Evolutionary conservation across 2,329 filamentous ascomycete genomes (phyloP), one percentile per base, ranked within the genome.

Genomic region (Atkinsonella texensis): DNA sequence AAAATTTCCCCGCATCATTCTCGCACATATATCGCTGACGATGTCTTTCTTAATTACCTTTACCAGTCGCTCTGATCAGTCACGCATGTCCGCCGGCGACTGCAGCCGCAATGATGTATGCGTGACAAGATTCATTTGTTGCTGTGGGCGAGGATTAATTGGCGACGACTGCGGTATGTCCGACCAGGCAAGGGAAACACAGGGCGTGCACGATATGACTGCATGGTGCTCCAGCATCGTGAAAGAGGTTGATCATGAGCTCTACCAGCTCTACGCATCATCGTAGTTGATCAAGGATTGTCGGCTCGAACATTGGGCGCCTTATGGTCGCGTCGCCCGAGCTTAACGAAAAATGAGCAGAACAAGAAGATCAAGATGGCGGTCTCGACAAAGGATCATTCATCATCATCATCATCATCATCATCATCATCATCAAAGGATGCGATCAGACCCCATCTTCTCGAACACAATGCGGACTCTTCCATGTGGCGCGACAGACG

Each of bases 141-240:
- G 33, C 1, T 66, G 63, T 39, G 73, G 75, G 46, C 55, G 66
- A 0, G 73, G 74, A 11, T 76, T 74, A 73, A 64, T 61, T 15
- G 66, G 63, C 0, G 52, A 57, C 1, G 70, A 74, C 55, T 76
- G 74, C 51, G 67, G 72, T 4, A 60, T 50, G 62, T 76, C 2
- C 62, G 60, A 1, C 71, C 72, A 0, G 71, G 68, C 0, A 65
- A 62, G 4, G 59, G 65, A 67, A 65, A 49, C 47, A 23, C 20
- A 23, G 20, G 40, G 40, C 0, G 74, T 73, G 1, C 76, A 76
- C 56, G 75, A 76, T 54, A 62, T 70, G 51, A 75, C 73, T 12
- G 55, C 49, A 4, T 76, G 73, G 74, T 71, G 73, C 13, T 70
- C 69, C 0, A 66, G 67, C 12, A 72, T 76, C 35, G 49, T 75